phyloP scores from a whole-genome alignment of 139 green algal species.

The Zygnema circumcarinatum region DNA sequence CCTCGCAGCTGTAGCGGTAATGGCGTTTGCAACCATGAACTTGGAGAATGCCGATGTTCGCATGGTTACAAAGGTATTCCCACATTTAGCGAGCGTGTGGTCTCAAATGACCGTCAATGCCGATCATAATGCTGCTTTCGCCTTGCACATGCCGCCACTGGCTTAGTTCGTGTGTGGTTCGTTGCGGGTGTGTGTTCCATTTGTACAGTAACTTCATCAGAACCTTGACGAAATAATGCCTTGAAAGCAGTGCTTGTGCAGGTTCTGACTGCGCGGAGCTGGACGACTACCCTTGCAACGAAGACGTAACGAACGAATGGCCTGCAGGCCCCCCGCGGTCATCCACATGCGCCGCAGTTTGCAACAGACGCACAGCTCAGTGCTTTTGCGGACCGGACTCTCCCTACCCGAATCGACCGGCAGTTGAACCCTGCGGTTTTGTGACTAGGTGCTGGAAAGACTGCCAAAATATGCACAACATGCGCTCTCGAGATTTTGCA shows the following conservation, averaged over 20 bases:
- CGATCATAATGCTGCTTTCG: no score
- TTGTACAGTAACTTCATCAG: neutral
- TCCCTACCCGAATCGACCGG: neutral
- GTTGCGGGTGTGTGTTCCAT: neutral
- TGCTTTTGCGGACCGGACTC: constrained; percentile 32
- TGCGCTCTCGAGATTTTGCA: neutral
- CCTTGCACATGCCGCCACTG: no score
- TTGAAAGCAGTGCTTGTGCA: neutral
- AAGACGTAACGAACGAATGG: neutral
- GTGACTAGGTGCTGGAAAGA: no score
- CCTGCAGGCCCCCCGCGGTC: neutral
- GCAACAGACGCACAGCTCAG: neutral
- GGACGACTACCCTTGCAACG: constrained; percentile 24
- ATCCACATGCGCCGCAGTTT: constrained; percentile 30
- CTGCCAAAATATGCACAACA: no score
- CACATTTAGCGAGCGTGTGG: no score
- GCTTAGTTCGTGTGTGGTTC: no score
- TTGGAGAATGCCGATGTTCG: constrained; percentile 19
- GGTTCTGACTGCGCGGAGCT: constrained; percentile 16
- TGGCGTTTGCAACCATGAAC: constrained; percentile 41
- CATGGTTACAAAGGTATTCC: constrained; percentile 20
- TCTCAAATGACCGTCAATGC: no score
- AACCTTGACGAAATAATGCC: neutral
- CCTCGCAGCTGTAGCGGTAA: constrained; percentile 38
- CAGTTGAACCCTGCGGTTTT: neutral